Evolutionary conservation across 2,329 filamentous ascomycete genomes (phyloP), one percentile per base, ranked within the genome.

Genomic region (Ophiognomonia clavigignenti-juglandacearum): DNA sequence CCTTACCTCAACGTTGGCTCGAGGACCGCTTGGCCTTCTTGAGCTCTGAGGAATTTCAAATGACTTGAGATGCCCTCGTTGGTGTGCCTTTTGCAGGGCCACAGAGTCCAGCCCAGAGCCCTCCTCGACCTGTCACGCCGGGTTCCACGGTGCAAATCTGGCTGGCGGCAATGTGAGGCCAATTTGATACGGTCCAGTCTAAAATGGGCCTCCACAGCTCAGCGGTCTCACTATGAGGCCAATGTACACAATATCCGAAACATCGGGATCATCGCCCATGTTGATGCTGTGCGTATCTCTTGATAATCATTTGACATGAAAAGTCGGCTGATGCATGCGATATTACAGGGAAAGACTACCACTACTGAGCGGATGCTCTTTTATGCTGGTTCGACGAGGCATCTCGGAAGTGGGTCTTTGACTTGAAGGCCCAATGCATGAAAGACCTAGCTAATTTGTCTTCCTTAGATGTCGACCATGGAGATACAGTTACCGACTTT

Each of bases 301-400:
- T 23, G 23, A n/a, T 45, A 23, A 29, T 29, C 26, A 3, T 2
- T 10, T 14, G 4, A 10, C 29, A 13, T 6, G n/a, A 13, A 23
- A 26, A 3, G 2, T 19, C 16, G 19, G 16, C 43, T 35, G n/a
- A 26, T 13, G 14, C 2, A 27, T 13, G 10, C 13, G 7, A 26
- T 32, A 7, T 23, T 34, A 2, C 44, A 81, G 77, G 93, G 93
- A 8, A 98, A 98, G 74, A 98, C 93, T 1, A 97, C 93, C 0
- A 98, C 93, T 0, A 97, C 93, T 4, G 93, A 98, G 80, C 90
- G 93, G 49, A 97, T 97, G 92, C 85, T 98, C 60, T 97, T 90
- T 63, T 96, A 96, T 61, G 95, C 89, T 63, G 92, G 93, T 40
- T 83, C 91, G 53, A 95, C 91, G 9, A 78, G 88, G 55, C 78